These are phyloP conservation scores for Escallonia rubra DNA, from an alignment of 129 eudicot species.

Conservation along the genomic window DNA sequence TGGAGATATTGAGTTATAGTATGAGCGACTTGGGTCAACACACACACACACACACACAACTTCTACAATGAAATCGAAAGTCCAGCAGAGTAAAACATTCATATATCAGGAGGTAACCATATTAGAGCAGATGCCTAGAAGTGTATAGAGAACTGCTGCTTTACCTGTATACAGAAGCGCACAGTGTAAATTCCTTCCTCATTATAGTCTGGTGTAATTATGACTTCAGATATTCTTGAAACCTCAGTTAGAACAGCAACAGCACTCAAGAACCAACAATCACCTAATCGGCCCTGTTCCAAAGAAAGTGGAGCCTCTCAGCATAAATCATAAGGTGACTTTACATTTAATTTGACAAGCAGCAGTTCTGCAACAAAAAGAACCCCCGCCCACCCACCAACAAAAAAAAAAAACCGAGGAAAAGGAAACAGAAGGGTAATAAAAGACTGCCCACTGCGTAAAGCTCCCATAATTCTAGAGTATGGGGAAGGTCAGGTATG, in stretches of 20 bases:
- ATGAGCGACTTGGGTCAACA: too few species aligned
- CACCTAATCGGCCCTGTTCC: conserved; percentile 90
- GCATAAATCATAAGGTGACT: background rate
- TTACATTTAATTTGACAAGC: background rate
- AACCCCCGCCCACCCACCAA: background rate
- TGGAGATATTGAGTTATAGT: too few species aligned
- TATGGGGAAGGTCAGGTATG: too few species aligned
- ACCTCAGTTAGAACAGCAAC: conserved; percentile 98
- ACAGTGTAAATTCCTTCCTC: conserved; percentile 99
- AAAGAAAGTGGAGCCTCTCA: conserved; percentile 6
- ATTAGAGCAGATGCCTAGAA: too few species aligned
- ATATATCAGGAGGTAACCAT: too few species aligned
- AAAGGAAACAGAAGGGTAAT: background rate
- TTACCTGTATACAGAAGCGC: conserved; percentile 98
- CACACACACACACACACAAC: too few species aligned
- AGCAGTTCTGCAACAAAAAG: background rate
- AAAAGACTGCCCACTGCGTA: too few species aligned
- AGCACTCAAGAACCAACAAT: conserved; percentile 99
- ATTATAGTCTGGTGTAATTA: conserved; percentile 90
- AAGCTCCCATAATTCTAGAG: too few species aligned
- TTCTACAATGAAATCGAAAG: too few species aligned
- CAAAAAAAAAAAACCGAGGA: background rate
- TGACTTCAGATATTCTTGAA: conserved; percentile 83
- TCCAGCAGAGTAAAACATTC: too few species aligned
- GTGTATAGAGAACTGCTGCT: background rate